Evolutionary conservation across 2,329 filamentous ascomycete genomes (phyloP).

Genomic region (Apiospora phragmitis): DNA sequence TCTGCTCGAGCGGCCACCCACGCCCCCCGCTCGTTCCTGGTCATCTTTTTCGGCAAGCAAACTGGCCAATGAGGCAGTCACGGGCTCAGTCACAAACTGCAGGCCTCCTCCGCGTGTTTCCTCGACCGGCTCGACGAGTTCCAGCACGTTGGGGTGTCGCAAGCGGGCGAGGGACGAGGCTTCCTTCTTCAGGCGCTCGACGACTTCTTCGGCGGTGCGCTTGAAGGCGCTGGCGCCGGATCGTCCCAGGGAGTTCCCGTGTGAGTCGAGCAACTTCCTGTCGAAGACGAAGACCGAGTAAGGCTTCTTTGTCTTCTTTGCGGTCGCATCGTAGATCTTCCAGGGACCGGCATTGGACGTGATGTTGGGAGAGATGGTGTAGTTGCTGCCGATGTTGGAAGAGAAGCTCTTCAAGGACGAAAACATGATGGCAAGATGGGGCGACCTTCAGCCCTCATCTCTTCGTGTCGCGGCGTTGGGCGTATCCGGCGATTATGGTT

Average conservation of each 20-base stretch:
- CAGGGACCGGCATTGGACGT: conserved; percentile 86
- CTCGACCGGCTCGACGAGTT: conserved; percentile 92
- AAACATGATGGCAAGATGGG: conserved; percentile 66
- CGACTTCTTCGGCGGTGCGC: conserved; percentile 81
- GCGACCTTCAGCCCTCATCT: conserved; percentile 24
- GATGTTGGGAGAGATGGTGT: conserved; percentile 74
- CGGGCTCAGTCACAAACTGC: conserved; percentile 92
- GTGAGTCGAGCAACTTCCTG: conserved; percentile 76
- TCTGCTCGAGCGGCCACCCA: conserved; percentile 71
- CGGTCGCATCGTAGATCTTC: conserved; percentile 97
- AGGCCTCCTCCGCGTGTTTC: conserved; percentile 88
- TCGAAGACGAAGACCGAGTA: conserved; percentile 96
- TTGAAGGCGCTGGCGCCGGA: conserved; percentile 71
- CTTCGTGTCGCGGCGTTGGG: background rate
- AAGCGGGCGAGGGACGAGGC: conserved; percentile 85
- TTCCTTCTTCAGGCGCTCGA: conserved; percentile 89
- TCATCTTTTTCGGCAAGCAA: conserved; percentile 87
- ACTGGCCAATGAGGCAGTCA: conserved; percentile 84
- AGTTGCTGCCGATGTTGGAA: conserved; percentile 90
- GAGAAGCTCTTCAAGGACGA: conserved; percentile 92
- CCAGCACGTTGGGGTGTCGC: conserved; percentile 87
- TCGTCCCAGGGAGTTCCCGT: conserved; percentile 60
- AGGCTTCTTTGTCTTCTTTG: conserved; percentile 86
- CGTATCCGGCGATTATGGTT: background rate
- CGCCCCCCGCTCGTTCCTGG: conserved; percentile 70